Conservation (phyloP, 75 land plant genomes). For the Cupressus sempervirens region DNA sequence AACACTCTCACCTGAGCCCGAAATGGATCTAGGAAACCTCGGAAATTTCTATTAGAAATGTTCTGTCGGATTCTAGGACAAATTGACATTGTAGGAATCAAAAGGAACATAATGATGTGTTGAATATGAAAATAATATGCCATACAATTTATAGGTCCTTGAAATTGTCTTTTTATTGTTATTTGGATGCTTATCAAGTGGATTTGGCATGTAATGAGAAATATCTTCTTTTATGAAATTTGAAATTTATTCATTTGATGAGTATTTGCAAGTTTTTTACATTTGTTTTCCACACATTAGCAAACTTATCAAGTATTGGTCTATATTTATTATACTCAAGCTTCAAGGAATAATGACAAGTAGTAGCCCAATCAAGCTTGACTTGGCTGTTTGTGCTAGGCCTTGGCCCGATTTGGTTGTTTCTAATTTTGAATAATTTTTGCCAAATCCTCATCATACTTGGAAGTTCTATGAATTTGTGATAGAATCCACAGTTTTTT, state of each 20-base stretch:
- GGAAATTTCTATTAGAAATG: too few relatives aligned
- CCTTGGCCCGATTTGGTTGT: not conserved
- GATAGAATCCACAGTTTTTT: not conserved
- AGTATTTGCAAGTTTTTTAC: not conserved
- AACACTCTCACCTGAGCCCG: too few relatives aligned
- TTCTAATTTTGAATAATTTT: not conserved
- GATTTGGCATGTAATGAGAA: not conserved
- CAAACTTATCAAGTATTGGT: not conserved
- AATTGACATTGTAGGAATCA: not conserved
- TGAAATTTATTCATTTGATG: not conserved
- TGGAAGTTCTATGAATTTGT: not conserved
- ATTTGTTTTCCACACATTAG: not conserved
- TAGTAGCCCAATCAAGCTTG: not conserved
- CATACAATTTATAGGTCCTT: not conserved
- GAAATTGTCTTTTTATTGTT: too few relatives aligned
- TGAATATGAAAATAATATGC: not conserved
- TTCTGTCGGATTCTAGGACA: not conserved
- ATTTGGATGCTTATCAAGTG: not conserved
- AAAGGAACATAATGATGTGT: not conserved
- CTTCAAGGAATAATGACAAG: not conserved
- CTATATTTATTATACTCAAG: not conserved
- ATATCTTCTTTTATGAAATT: not conserved
- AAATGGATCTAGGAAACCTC: too few relatives aligned
- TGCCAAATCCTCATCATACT: not conserved
- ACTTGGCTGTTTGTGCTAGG: not conserved